These are phyloP conservation scores for Neopestalotiopsis clavispora DNA, from an alignment of 2,329 filamentous ascomycete genomes.

Conservation along the genomic window DNA sequence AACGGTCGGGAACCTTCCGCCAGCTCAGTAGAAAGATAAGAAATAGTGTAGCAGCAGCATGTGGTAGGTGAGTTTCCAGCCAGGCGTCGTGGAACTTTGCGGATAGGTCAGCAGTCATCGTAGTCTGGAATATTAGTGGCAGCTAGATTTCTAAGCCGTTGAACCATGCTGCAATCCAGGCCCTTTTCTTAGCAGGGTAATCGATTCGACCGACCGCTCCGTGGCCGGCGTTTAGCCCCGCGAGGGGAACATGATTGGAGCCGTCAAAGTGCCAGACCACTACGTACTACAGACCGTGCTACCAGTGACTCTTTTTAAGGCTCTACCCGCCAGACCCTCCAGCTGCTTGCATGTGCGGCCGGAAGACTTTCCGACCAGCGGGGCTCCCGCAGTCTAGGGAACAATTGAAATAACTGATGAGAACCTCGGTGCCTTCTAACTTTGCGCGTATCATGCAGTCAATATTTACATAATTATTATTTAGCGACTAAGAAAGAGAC, in stretches of 20 bases:
- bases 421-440: no score
- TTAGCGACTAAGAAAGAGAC: no score
- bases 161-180: background rate
- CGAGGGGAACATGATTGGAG: background rate
- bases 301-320: no score
- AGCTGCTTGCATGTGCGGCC: no score
- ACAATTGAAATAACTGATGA: no score
- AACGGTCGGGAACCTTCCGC: background rate
- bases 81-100: background rate
- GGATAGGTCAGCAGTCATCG: background rate
- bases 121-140: background rate
- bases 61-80: background rate
- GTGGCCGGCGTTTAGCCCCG: background rate
- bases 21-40: background rate
- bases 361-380: no score
- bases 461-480: no score
- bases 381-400: no score
- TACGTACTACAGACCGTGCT: no score
- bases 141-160: conserved; percentile 1
- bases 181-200: background rate
- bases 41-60: background rate
- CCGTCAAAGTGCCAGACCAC: no score
- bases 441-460: no score
- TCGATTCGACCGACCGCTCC: background rate
- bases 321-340: no score